A percentile compares a stretch with the other conserved stretches of the same genome.
phyloP scores from a whole-genome alignment of 2,329 filamentous ascomycete species.

The Trichophyton mentagrophytes region DNA sequence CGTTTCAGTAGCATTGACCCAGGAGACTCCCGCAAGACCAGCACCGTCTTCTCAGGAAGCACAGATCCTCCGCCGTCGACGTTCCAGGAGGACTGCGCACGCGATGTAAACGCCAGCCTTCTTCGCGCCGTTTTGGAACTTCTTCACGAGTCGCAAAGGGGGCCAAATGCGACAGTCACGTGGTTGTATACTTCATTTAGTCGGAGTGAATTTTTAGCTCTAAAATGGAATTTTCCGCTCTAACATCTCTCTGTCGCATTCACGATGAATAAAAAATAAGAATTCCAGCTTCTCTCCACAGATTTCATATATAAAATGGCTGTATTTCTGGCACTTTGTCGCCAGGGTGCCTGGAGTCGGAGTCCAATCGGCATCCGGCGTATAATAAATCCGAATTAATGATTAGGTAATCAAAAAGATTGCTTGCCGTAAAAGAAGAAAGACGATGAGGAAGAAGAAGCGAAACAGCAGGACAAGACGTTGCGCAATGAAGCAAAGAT shows the following conservation, averaged over 20 bases:
- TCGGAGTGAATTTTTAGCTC: not conserved
- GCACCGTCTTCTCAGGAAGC: not conserved
- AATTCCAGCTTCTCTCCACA: not conserved
- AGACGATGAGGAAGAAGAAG: not conserved
- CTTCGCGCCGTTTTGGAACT: not conserved
- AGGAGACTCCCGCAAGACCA: not conserved
- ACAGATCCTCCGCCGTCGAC: not conserved
- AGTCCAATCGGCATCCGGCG: not conserved
- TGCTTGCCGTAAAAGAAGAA: not conserved
- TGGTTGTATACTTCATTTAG: not conserved
- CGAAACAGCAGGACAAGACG: not conserved
- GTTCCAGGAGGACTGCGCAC: not conserved
- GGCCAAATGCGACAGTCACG: not conserved
- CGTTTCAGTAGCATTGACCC: not conserved
- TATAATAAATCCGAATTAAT: not conserved
- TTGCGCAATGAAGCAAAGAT: slow-evolving; percentile 45
- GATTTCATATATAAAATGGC: not conserved
- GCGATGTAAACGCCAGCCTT: not conserved
- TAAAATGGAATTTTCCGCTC: not conserved
- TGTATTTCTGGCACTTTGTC: not conserved
- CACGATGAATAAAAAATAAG: not conserved
- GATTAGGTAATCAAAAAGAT: not conserved
- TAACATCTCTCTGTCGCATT: not conserved
- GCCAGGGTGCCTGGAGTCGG: not conserved
- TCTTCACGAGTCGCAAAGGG: not conserved